phyloP scores from a whole-genome alignment of 164 flowering plant genomes.

The Vitis cinerea region DNA sequence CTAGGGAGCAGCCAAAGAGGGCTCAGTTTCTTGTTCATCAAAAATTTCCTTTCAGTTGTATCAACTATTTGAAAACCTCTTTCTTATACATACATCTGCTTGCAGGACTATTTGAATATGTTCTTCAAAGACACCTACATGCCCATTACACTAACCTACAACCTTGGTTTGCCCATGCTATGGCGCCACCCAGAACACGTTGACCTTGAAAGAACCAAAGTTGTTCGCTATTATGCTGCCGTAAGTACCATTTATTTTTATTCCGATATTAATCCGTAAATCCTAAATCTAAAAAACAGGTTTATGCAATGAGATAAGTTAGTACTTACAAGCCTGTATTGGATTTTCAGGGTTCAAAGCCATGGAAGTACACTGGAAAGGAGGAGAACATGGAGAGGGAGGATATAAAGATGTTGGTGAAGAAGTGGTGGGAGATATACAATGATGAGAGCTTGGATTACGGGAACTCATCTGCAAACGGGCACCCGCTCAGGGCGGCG shows the following conservation, averaged over 20 bases:
- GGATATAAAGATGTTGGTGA: slow-evolving; percentile 67
- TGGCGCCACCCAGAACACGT: slow-evolving; percentile 64
- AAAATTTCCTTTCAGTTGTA: no score
- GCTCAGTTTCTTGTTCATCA: background rate
- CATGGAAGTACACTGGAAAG: slow-evolving; percentile 84
- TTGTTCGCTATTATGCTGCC: slow-evolving; percentile 65
- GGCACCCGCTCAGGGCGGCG: slow-evolving; percentile 24
- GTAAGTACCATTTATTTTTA: slow-evolving; percentile 20
- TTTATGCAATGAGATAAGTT: no score
- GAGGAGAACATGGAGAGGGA: slow-evolving; percentile 81
- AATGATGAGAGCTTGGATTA: slow-evolving; percentile 58
- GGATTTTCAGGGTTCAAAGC: slow-evolving; percentile 60
- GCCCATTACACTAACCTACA: slow-evolving; percentile 52
- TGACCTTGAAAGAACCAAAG: slow-evolving; percentile 43
- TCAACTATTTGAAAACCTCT: no score
- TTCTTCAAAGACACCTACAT: slow-evolving; percentile 51
- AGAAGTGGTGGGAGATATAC: slow-evolving; percentile 79
- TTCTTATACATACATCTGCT: no score
- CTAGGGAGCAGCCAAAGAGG: slow-evolving; percentile 15
- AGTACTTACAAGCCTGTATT: slow-evolving; percentile 1
- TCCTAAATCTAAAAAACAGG: no score
- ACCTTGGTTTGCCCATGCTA: slow-evolving; percentile 54
- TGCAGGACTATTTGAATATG: slow-evolving; percentile 40
- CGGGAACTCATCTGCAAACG: slow-evolving; percentile 7
- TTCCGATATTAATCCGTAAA: no score